Conservation (phyloP, 495 filamentous ascomycete genomes). For the Aspergillus egyptiacus region DNA sequence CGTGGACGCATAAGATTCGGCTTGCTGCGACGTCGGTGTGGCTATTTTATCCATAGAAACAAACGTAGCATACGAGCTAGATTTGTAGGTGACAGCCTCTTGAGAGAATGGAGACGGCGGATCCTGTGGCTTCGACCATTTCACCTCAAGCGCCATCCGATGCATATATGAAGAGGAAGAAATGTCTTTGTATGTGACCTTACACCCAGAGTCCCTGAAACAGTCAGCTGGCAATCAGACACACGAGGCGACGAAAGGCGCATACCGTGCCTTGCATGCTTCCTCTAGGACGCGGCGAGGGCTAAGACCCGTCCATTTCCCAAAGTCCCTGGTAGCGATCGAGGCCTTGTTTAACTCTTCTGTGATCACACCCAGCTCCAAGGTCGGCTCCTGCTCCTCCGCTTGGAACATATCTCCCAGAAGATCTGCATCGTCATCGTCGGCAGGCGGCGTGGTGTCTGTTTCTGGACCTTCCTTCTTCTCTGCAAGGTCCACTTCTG, state of each 20-base stretch:
- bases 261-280: constrained; percentile 73
- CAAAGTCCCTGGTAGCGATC: constrained; percentile 72
- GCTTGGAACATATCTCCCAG: constrained; percentile 64
- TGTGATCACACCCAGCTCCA: constrained; percentile 19
- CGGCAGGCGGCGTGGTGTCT: constrained; percentile 44
- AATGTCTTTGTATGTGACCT: constrained; percentile 57
- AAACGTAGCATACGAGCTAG: constrained; percentile 39
- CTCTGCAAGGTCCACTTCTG: constrained; percentile 26
- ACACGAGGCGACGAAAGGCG: neutral
- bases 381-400: constrained; percentile 44
- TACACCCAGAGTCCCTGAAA: constrained; percentile 58
- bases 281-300: constrained; percentile 76
- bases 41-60: constrained; percentile 71
- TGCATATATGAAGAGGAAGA: constrained; percentile 68
- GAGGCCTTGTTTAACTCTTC: constrained; percentile 22
- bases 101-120: constrained; percentile 34
- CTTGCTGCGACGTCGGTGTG: constrained; percentile 72
- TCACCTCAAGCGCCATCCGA: constrained; percentile 64
- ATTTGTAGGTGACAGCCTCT: constrained; percentile 36
- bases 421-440: constrained; percentile 51
- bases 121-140: constrained; percentile 76
- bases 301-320: constrained; percentile 64
- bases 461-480: constrained; percentile 47
- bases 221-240: constrained; percentile 3
- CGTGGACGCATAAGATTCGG: constrained; percentile 80